Evolutionary conservation across 805 yeast genomes (phyloP), one percentile per base, ranked within the genome.

Genomic region (Nakazawaea pomicola): DNA sequence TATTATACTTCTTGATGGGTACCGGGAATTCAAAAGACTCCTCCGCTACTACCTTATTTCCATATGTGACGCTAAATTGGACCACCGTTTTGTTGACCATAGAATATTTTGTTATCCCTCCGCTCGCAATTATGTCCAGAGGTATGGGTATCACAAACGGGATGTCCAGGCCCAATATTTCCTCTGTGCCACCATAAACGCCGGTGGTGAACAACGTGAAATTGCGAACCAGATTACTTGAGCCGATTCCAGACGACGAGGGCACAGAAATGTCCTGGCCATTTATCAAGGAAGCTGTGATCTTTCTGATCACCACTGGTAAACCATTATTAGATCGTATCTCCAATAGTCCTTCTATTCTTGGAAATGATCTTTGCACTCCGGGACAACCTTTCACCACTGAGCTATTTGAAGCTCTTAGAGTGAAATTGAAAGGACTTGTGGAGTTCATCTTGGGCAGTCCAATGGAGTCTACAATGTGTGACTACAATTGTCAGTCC

Each of bases 321-420:
- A 51, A 51, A 3, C 76, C 78, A 37, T 66, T 64, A 10, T 63
- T 63, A 1, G 82, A 71, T 40, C 85, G 62, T 14, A 80, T 55
- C 47, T 78, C 76, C 12, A 80, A 52, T 19, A 68, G 71, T 7
- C 83, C 77, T 40, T 78, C 77, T 3, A 80, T 61, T 21, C 84
- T 67, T 2, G 87, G 86, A 36, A 68, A 57, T 3, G 76, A 78
- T 38, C 77, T 69, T 1, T 81, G 76, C 1, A 80, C 76, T 0
- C 88, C 88, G 0, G 87, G 86, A 57, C 83, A 77, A 3, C 88
- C 88, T 37, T 70, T 61, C 2, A 80, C 76, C 0, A 76, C 60
- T n/a, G 76, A 65, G 21, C 66, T 62, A 35, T 72, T 73, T 29
- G 78, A 68, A 3, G 82, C 74, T 40, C 72, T 73, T 36, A 80